These are phyloP conservation scores for Boletus smithii DNA, from an alignment of 1,284 basidiomycete genomes.

Conservation along the genomic window DNA sequence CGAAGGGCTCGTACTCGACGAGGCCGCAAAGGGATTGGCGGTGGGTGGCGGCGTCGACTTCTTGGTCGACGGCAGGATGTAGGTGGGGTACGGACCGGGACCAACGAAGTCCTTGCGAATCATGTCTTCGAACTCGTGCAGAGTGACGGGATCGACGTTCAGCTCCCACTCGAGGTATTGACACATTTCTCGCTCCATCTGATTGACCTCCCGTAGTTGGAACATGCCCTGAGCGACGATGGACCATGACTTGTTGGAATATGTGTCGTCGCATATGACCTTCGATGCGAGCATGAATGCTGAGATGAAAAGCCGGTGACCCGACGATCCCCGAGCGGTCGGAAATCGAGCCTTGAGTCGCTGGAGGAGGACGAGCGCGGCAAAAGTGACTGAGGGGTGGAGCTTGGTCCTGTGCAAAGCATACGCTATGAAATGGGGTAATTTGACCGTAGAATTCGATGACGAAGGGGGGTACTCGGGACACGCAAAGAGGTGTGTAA, in stretches of 20 bases:
- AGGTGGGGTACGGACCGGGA: conserved; percentile 55
- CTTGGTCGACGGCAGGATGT: conserved; percentile 55
- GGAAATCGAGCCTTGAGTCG: conserved; percentile 90
- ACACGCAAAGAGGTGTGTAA: conserved; percentile 76
- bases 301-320: conserved; percentile 87
- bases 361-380: conserved; percentile 80
- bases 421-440: conserved; percentile 86
- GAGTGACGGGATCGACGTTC: conserved; percentile 66
- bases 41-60: conserved; percentile 47
- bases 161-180: conserved; percentile 90
- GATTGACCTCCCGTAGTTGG: conserved; percentile 86
- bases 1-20: conserved; percentile 46
- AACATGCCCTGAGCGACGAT: conserved; percentile 94
- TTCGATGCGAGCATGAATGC: conserved; percentile 93
- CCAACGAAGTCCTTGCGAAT: conserved; percentile 62
- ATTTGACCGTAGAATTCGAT: conserved; percentile 53
- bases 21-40: conserved; percentile 49
- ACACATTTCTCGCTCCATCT: conserved; percentile 96
- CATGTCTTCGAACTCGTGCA: conserved; percentile 61
- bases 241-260: conserved; percentile 94
- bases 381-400: conserved; percentile 78
- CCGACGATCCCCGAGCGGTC: conserved; percentile 86
- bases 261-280: conserved; percentile 93
- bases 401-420: conserved; percentile 87
- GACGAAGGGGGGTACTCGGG: conserved; percentile 58